These are phyloP conservation scores for Rhodotorula sp. DNA, from an alignment of 1,284 basidiomycete species.

Conservation along the genomic window DNA sequence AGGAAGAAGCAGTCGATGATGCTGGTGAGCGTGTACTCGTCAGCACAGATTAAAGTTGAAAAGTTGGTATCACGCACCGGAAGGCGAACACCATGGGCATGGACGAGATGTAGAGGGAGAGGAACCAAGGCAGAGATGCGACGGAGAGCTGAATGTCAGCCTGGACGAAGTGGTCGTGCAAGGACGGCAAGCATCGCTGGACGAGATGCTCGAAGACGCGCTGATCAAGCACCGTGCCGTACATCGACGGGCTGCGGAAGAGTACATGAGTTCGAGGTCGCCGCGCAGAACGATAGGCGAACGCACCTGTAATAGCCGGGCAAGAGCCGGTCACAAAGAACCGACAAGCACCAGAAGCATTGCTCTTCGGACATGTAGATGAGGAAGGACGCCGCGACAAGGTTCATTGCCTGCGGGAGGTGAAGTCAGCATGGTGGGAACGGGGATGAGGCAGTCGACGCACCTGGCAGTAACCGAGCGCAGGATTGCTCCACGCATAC, in stretches of 20 bases:
- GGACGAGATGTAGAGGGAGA: slow-evolving; percentile 86
- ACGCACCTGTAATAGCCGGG: slow-evolving; percentile 92
- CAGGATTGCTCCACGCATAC: slow-evolving; percentile 96
- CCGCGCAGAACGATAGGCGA: not conserved
- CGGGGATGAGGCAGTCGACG: not conserved
- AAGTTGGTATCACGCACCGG: slow-evolving; percentile 52
- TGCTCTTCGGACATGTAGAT: slow-evolving; percentile 99
- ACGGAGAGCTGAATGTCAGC: slow-evolving; percentile 97
- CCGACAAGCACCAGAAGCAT: slow-evolving; percentile 95
- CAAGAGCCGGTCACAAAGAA: slow-evolving; percentile 88
- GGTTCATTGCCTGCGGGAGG: slow-evolving; percentile 43
- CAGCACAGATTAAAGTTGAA: not conserved
- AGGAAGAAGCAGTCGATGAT: slow-evolving; percentile 99
- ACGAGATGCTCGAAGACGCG: slow-evolving; percentile 98
- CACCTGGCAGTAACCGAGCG: slow-evolving; percentile 58
- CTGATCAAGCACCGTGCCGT: slow-evolving; percentile 95
- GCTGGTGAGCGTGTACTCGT: not conserved
- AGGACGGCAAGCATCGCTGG: slow-evolving; percentile 69
- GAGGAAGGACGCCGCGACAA: slow-evolving; percentile 68
- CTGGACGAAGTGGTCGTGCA: slow-evolving; percentile 86
- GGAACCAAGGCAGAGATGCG: slow-evolving; percentile 96
- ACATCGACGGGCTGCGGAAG: slow-evolving; percentile 86
- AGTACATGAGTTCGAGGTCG: not conserved
- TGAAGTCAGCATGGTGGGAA: not conserved
- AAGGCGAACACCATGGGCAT: slow-evolving; percentile 99